Evolutionary conservation across 192 early-diverging fungal genomes (phyloP).

Genomic region (Coemansia sp.): DNA sequence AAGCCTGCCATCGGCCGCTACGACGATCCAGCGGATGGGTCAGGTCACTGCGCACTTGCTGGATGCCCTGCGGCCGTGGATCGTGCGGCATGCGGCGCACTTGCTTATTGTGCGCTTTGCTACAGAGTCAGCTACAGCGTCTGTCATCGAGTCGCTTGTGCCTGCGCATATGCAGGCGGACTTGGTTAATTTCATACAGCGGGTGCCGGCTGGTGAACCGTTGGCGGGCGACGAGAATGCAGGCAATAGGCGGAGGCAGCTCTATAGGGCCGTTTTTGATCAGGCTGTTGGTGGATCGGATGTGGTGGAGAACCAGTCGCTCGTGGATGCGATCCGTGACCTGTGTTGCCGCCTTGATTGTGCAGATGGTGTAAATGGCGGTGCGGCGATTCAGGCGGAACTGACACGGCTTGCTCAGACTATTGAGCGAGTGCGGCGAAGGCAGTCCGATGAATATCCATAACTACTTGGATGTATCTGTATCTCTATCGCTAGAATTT

Average conservation of each 20-base stretch:
- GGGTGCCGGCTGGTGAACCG: conserved; percentile 7
- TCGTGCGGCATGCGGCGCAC: conserved; percentile 21
- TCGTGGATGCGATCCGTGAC: background rate
- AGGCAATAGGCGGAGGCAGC: background rate
- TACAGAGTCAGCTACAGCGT: conserved; percentile 11
- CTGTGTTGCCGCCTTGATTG: background rate
- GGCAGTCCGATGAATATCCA: conserved; percentile 4
- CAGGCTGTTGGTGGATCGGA: background rate
- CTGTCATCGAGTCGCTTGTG: conserved; percentile 14
- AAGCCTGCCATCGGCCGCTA: background rate
- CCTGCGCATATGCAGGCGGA: conserved; percentile 7
- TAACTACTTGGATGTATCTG: background rate
- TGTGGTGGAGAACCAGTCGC: background rate
- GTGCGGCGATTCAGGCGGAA: conserved; percentile 6
- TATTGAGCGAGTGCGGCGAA: conserved; percentile 5
- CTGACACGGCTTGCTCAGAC: conserved; percentile 10
- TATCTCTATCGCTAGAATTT: too few relatives aligned
- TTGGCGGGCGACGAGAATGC: background rate
- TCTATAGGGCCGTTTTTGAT: background rate
- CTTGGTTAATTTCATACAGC: conserved; percentile 24
- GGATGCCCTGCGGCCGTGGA: conserved; percentile 6
- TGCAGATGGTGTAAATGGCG: background rate
- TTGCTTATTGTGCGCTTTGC: conserved; percentile 22
- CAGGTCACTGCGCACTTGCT: conserved; percentile 17
- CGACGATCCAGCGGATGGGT: background rate